Evolutionary conservation across 2,329 filamentous ascomycete species (phyloP).

Genomic region (Aureobasidium melanogenum): DNA sequence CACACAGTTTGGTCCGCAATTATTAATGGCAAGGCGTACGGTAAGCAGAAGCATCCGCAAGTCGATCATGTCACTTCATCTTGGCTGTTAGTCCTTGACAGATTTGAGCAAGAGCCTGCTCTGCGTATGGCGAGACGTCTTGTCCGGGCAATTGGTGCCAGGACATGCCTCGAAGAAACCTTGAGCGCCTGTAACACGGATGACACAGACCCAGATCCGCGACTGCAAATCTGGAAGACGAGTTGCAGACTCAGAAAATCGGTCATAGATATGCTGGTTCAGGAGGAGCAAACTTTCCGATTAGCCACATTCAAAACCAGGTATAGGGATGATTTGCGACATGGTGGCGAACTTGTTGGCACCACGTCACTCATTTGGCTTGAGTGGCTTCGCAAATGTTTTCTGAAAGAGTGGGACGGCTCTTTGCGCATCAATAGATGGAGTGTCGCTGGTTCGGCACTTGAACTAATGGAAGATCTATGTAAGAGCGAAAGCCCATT

Average conservation of each 20-base stretch:
- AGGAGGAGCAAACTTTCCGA: conserved; percentile 9
- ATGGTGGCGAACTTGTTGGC: conserved; percentile 1
- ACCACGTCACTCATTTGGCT: conserved; percentile 33
- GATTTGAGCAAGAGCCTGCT: conserved; percentile 27
- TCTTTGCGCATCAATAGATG: conserved; percentile 60
- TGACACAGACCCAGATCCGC: neutral
- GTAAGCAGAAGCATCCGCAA: conserved; percentile 3
- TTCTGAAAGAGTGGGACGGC: conserved; percentile 75
- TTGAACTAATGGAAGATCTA: conserved; percentile 60
- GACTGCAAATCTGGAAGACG: conserved; percentile 4
- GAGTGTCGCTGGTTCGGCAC: conserved; percentile 64
- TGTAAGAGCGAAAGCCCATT: neutral
- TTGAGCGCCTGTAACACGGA: neutral
- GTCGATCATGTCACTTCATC: neutral
- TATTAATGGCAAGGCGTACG: conserved; percentile 10
- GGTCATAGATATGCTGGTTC: neutral
- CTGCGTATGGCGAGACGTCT: conserved; percentile 42
- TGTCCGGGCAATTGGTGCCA: conserved; percentile 40
- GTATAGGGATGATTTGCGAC: neutral
- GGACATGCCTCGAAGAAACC: conserved; percentile 27
- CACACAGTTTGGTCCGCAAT: conserved; percentile 1
- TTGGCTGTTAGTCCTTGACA: conserved; percentile 8
- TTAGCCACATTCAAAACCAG: conserved; percentile 1
- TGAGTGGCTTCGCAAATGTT: conserved; percentile 65
- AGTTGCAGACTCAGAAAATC: conserved; percentile 1